These are phyloP conservation scores for Neonectria ditissima DNA, from an alignment of 2,329 filamentous ascomycete genomes.

Conservation along the genomic window DNA sequence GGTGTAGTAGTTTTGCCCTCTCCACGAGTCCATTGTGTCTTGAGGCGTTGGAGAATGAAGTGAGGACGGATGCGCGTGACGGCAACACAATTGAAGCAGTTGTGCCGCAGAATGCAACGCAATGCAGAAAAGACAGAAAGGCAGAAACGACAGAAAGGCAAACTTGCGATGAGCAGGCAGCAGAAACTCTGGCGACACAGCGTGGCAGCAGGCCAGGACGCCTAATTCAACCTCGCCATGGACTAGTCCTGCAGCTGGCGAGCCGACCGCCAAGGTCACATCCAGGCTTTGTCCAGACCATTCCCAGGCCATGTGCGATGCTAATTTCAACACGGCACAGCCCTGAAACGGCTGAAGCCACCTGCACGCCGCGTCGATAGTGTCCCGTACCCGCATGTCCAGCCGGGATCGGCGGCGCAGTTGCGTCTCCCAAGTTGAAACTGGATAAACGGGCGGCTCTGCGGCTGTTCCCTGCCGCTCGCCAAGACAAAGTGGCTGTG, in stretches of 20 bases:
- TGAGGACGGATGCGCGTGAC: background rate
- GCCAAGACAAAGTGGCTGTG: background rate
- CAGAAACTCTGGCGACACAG: background rate
- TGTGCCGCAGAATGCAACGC: too few relatives aligned
- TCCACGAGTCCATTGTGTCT: conserved; percentile 24
- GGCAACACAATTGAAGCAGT: background rate
- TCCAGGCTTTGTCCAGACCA: background rate
- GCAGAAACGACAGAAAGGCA: background rate
- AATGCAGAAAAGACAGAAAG: background rate
- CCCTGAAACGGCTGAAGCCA: background rate
- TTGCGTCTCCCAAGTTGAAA: background rate
- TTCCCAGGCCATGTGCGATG: background rate
- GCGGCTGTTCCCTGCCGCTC: background rate
- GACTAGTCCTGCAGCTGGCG: background rate
- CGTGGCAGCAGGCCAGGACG: background rate
- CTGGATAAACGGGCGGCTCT: background rate
- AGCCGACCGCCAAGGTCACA: background rate
- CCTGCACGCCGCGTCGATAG: background rate
- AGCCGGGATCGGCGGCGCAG: background rate
- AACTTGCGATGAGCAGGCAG: background rate
- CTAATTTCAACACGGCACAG: background rate
- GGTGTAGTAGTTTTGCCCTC: conserved; percentile 23
- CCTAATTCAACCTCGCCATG: background rate
- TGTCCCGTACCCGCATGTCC: background rate
- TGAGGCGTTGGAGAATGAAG: background rate